Evolutionary conservation across 1,139 yeast species (phyloP).

Genomic region (Taphrina pruni): DNA sequence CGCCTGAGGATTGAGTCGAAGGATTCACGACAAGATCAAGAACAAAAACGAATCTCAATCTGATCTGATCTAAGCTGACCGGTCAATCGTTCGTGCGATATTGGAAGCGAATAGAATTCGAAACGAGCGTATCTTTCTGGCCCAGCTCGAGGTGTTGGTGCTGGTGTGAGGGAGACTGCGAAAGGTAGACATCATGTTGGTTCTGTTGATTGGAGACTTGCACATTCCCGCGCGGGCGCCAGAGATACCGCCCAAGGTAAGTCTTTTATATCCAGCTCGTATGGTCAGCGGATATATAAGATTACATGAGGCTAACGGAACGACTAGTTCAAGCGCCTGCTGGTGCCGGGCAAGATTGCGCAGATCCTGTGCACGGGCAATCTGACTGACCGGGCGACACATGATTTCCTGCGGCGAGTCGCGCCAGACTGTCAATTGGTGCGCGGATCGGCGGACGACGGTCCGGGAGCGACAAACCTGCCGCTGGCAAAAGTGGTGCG

Average conservation of each 20-base stretch:
- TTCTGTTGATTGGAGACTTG: constrained; percentile 88
- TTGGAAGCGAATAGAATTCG: too few relatives aligned
- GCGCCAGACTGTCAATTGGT: constrained; percentile 78
- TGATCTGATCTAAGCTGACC: too few relatives aligned
- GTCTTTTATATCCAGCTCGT: background rate
- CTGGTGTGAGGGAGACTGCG: too few relatives aligned
- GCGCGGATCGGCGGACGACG: constrained; percentile 72
- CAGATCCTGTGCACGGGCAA: constrained; percentile 89
- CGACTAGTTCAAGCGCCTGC: constrained; percentile 67
- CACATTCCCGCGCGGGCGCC: constrained; percentile 86
- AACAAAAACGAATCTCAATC: too few relatives aligned
- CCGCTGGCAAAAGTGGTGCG: constrained; percentile 71
- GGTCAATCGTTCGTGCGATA: too few relatives aligned
- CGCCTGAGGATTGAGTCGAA: too few relatives aligned
- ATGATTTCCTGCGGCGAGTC: constrained; percentile 67
- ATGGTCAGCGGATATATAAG: too few relatives aligned
- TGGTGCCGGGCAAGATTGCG: constrained; percentile 80
- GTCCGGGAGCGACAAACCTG: constrained; percentile 48
- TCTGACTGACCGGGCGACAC: constrained; percentile 68
- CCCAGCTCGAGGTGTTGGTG: too few relatives aligned
- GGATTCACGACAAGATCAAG: too few relatives aligned
- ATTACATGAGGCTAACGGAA: background rate
- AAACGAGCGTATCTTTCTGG: too few relatives aligned
- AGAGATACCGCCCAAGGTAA: constrained; percentile 49
- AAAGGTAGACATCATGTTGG: constrained; percentile 60